Evolutionary conservation across 352 stramenopile genomes (phyloP), one percentile per base, ranked within the genome.

Genomic region (Globisporangium barbulae): DNA sequence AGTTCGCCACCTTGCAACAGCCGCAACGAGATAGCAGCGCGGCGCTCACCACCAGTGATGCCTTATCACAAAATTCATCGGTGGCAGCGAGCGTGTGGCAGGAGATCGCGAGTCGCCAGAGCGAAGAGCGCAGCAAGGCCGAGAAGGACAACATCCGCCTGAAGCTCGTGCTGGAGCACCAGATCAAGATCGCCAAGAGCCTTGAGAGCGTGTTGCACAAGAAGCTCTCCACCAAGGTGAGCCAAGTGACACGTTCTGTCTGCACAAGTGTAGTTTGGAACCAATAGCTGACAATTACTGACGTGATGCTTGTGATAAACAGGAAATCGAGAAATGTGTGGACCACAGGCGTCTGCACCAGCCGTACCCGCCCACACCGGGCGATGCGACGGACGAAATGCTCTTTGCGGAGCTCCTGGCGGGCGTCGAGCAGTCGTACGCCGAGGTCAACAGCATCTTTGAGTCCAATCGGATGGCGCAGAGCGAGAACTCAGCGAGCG

Each of bases 361-460:
- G 33, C 67, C 77, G 41, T 66, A 79, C 31, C 28, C 62, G 15
- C 54, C 71, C 8, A 67, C 64, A 8, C 48, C 57, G 3, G 73
- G 78, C 47, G 72, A 65, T 10, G n/a, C 58, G 6, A 72, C 64
- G 0, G 73, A 70, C 17, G 65, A 66, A 5, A 54, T 58, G 15
- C 57, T 75, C 10, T 81, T 81, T 52, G 60, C 70, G 6, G 71
- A 81, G 28, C 69, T 83, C 19, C 53, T 81, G 37, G 59, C 56
- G 0, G 73, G 71, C 41, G 55, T 81, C 28, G 73, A 67, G 39
- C 59, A 78, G 21, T 75, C 75, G 33, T 77, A 78, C 22, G 52
- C 56, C 12, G 73, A 81, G 44, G 65, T 83, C 44, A 71, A 79
- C 42, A 57, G 59, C 5, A 62, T 83, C 10, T 81, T 83, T 58